Conservation (phyloP, 176 grass and related monocot species). For the Tillandsia fasciculata region DNA sequence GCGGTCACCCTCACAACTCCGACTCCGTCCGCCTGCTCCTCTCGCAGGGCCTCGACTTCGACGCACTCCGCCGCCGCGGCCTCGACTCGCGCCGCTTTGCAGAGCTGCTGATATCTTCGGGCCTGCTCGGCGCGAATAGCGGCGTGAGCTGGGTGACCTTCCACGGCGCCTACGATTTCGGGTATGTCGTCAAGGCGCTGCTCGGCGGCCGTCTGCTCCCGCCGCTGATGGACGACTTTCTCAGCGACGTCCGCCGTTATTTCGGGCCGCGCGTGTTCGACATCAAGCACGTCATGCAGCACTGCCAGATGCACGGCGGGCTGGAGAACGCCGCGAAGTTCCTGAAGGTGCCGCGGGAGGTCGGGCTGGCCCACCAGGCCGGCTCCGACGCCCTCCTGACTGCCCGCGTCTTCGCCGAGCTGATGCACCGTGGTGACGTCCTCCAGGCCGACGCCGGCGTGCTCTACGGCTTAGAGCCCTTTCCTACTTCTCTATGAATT, state of each 20-base stretch:
- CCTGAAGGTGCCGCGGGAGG: slow-evolving; percentile 41
- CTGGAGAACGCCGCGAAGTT: slow-evolving; percentile 40
- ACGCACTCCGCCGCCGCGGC: slow-evolving; percentile 34
- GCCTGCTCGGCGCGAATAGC: slow-evolving; percentile 38
- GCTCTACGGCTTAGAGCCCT: slow-evolving; percentile 40
- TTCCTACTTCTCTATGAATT: too few species aligned
- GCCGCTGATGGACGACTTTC: slow-evolving; percentile 28
- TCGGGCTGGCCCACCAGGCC: slow-evolving; percentile 52
- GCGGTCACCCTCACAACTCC: slow-evolving; percentile 38
- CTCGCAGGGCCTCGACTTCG: slow-evolving; percentile 59
- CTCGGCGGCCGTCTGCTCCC: slow-evolving; percentile 43
- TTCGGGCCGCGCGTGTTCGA: slow-evolving; percentile 60
- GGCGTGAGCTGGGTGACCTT: slow-evolving; percentile 57
- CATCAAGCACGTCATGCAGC: slow-evolving; percentile 51
- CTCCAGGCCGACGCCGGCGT: slow-evolving; percentile 36
- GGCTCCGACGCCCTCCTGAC: slow-evolving; percentile 73
- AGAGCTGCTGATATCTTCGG: slow-evolving; percentile 49
- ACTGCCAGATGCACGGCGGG: slow-evolving; percentile 44
- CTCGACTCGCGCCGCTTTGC: slow-evolving; percentile 33
- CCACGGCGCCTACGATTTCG: slow-evolving; percentile 78
- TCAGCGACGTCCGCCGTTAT: slow-evolving; percentile 41
- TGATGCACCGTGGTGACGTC: slow-evolving; percentile 23
- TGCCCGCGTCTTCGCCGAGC: slow-evolving; percentile 44
- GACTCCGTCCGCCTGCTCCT: slow-evolving; percentile 44
- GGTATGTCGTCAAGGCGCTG: slow-evolving; percentile 47